Base-by-base conservation (phyloP, 768 basidiomycete species). In the Naganishia friedmannii region DNA sequence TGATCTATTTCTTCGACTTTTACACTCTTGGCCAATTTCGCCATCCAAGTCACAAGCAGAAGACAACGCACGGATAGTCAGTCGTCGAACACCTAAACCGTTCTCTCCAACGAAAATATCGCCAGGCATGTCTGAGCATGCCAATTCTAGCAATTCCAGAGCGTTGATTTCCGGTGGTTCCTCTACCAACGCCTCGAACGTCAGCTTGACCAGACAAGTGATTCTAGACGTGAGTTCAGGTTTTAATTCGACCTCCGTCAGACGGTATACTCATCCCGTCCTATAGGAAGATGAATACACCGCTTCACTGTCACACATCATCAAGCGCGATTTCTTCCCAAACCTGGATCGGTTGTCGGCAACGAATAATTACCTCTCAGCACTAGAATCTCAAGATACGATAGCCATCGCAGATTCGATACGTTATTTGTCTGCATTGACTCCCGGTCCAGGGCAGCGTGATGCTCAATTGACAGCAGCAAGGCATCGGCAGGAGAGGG, bases 291-390 rank as follows among this genome's bases (percentile, higher is more conserved):
- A 98, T 73, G 92, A 93, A 78, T 98, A 98, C 80, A 93, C 92
- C 1, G 88, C 87, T 55, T 90, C 90, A 0, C 85, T 99, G 26
- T 92, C 91, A 13, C 86, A 88, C 56, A 97, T 98, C 76, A 98
- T 98, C 76, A 90, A 91, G 46, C 89, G 96, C 58, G 95, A 98
- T 82, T 99, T 99, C 85, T 99, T 98, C 77, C 96, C 96, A 0
- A 92, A 92, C 15, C 86, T 98, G 12, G 87, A 89, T 21, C 91
- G 92, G 74, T 85, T 95, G 31, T 91, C 94, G 74, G 90, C 92
- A 23, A 90, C 91, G 37, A 92, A 94, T 78, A 85, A 84, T 69
- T 93, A 93, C 81, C 86, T 95, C 28, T 88, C 90, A 71, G 92
- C 92, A 3, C 82, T 92, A 48, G 85, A 86, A 53, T 84, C 87